These are phyloP conservation scores for Bruguiera gymnorhiza DNA, from an alignment of 345 rosid genomes.

Conservation along the genomic window DNA sequence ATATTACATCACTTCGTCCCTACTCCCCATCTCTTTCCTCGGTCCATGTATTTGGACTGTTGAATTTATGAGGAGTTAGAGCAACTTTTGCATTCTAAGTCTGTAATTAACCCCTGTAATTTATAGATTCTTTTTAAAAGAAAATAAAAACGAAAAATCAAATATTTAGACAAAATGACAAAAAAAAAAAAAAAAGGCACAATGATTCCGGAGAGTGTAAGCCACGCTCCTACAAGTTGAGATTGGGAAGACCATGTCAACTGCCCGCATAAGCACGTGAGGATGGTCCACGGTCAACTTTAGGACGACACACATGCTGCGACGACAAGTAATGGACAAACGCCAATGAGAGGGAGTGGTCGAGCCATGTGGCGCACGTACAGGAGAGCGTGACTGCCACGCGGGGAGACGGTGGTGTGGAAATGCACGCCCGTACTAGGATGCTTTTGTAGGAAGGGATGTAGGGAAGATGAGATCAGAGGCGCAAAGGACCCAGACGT, in stretches of 20 bases:
- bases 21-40: too few species aligned
- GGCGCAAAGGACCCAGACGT: constrained; percentile 39
- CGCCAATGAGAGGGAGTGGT: neutral
- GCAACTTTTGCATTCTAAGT: too few species aligned
- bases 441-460: constrained; percentile 12
- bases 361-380: constrained; percentile 2
- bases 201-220: neutral
- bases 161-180: too few species aligned
- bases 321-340: neutral
- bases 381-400: neutral
- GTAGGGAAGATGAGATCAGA: constrained; percentile 28
- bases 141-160: too few species aligned
- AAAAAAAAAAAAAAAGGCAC: too few species aligned
- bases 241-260: neutral
- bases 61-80: too few species aligned
- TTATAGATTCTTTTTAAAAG: too few species aligned
- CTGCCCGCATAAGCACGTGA: constrained; percentile 24
- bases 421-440: neutral
- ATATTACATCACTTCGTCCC: too few species aligned
- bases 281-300: constrained; percentile 26
- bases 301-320: neutral
- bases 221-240: neutral
- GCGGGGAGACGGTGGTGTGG: neutral
- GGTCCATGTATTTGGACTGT: too few species aligned
- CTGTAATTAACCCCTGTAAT: too few species aligned